Conservation (phyloP, 1,284 basidiomycete genomes). For the Fomes fomentarius region DNA sequence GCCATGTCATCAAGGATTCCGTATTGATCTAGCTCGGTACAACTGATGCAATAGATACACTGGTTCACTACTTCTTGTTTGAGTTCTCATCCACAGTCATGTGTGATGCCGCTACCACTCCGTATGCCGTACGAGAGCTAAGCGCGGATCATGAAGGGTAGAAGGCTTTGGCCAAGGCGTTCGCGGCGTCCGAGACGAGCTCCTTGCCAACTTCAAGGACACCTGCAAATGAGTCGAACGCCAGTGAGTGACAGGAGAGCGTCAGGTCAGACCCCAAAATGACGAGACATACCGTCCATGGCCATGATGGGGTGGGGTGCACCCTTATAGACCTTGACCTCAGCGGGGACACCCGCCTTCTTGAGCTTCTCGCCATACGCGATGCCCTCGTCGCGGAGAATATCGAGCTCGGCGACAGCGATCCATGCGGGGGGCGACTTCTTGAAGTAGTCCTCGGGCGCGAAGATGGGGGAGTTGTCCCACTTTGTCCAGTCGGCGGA, state of each 20-base stretch:
- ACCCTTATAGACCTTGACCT: conserved; percentile 58
- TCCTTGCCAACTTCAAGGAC: conserved; percentile 53
- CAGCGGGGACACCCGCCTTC: conserved; percentile 54
- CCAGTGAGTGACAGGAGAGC: no score
- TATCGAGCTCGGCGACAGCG: conserved; percentile 66
- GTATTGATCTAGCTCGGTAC: background rate
- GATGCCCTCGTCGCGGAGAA: conserved; percentile 69
- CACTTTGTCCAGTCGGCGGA: conserved; percentile 60
- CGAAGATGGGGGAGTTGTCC: conserved; percentile 72
- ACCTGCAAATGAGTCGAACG: no score
- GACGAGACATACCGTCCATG: conserved; percentile 52
- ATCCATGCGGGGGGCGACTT: conserved; percentile 64
- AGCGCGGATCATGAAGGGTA: conserved; percentile 15
- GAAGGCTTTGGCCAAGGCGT: conserved; percentile 50
- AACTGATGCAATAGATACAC: background rate
- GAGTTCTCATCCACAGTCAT: no score
- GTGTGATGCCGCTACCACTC: no score
- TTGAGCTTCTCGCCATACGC: conserved; percentile 65
- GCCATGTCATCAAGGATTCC: no score
- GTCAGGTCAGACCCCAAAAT: no score
- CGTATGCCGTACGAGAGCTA: background rate
- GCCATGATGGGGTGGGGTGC: conserved; percentile 73
- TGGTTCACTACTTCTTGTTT: background rate
- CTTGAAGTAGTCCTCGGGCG: conserved; percentile 55
- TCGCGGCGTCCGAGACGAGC: conserved; percentile 57